Conservation (phyloP, 2,329 filamentous ascomycete species). For the Aspergillus quadricinctus region DNA sequence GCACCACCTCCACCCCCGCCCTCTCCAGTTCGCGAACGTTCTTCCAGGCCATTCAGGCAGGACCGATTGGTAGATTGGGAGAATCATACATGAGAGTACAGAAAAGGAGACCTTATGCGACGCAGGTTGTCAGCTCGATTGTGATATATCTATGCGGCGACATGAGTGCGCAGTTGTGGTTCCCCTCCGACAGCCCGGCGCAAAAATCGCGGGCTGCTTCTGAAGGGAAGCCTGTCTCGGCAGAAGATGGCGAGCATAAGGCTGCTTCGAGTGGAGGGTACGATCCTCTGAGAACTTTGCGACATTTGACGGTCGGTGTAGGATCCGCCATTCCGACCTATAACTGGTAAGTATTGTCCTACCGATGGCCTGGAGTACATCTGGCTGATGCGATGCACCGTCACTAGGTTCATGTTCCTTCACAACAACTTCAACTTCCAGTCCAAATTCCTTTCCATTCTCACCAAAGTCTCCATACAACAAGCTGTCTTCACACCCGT, state of each 20-base stretch:
- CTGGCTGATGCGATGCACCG: neutral
- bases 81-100: conserved; percentile 65
- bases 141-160: conserved; percentile 77
- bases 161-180: conserved; percentile 69
- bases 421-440: conserved; percentile 78
- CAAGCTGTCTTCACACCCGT: conserved; percentile 76
- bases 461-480: conserved; percentile 73
- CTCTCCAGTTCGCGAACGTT: conserved; percentile 19
- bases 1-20: conserved; percentile 7
- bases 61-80: conserved; percentile 32
- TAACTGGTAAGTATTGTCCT: conserved; percentile 61
- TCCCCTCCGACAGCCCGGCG: conserved; percentile 31
- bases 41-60: conserved; percentile 26
- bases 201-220: neutral
- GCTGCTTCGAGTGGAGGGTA: conserved; percentile 47
- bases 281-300: conserved; percentile 62
- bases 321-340: conserved; percentile 73
- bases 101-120: conserved; percentile 67
- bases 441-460: conserved; percentile 66
- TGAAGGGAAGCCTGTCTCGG: conserved; percentile 18
- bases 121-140: conserved; percentile 70
- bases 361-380: neutral
- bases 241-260: conserved; percentile 38
- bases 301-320: conserved; percentile 71
- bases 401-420: conserved; percentile 69